Conservation (phyloP, 495 filamentous ascomycete genomes). For the Aspergillus bertholletiae region DNA sequence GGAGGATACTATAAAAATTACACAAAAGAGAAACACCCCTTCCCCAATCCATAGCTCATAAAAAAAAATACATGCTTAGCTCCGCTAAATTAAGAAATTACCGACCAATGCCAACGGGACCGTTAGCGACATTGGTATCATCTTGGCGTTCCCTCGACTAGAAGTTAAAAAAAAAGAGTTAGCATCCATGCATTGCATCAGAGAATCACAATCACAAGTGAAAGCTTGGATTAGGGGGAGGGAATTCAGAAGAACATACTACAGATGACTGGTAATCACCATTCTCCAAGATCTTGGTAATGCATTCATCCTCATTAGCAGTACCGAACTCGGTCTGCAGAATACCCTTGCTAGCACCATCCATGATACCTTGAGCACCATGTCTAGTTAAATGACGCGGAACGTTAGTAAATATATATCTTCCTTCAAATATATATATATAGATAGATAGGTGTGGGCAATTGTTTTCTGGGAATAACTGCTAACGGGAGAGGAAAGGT, state of each 20-base stretch:
- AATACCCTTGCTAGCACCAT: slow-evolving; percentile 65
- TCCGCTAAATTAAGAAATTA: slow-evolving; percentile 1
- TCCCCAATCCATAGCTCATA: too few relatives aligned
- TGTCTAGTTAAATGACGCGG: slow-evolving; percentile 52
- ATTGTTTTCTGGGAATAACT: too few relatives aligned
- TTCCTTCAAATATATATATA: too few relatives aligned
- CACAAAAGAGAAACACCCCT: too few relatives aligned
- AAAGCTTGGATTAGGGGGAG: background rate
- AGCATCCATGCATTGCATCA: background rate
- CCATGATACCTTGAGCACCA: slow-evolving; percentile 75
- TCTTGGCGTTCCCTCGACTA: slow-evolving; percentile 34
- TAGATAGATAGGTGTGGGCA: too few relatives aligned
- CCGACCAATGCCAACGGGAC: slow-evolving; percentile 7
- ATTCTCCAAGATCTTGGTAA: slow-evolving; percentile 74
- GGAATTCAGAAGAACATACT: slow-evolving; percentile 51
- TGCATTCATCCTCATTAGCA: slow-evolving; percentile 66
- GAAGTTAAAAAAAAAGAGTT: background rate
- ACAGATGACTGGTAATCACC: slow-evolving; percentile 64
- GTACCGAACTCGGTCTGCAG: slow-evolving; percentile 90
- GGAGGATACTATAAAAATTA: background rate
- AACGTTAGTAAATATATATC: too few relatives aligned
- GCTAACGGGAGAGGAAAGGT: too few relatives aligned
- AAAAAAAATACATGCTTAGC: background rate
- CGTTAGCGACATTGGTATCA: slow-evolving; percentile 30
- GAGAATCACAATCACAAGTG: too few relatives aligned